Percentiles rank a stretch among this genome's conserved stretches.
Conservation (phyloP, 257 asterid genomes). For the Forsythia suspensa region DNA sequence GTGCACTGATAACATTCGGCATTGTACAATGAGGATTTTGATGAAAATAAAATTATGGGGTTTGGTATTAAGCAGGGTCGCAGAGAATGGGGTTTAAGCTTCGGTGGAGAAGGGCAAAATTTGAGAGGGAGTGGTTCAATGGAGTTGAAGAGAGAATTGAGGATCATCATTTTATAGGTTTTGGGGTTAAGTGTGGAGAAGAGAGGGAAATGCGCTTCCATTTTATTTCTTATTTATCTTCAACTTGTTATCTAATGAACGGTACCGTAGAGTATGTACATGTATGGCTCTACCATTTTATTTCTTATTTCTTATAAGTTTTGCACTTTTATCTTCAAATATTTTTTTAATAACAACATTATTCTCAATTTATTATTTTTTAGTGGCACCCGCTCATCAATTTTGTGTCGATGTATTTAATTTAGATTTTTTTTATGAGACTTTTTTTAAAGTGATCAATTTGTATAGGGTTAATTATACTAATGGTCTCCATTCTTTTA, state of each 20-base stretch:
- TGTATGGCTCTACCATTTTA: too few species aligned
- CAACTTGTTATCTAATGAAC: not conserved
- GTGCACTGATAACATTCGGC: conserved; percentile 31
- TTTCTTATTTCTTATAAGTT: too few species aligned
- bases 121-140: conserved; percentile 31
- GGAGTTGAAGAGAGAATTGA: conserved; percentile 30
- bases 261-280: not conserved
- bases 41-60: conserved; percentile 12
- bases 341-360: too few species aligned
- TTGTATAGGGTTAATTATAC: too few species aligned
- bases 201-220: conserved; percentile 27
- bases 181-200: not conserved
- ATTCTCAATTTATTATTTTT: too few species aligned
- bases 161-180: conserved; percentile 34
- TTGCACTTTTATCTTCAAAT: too few species aligned
- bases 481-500: too few species aligned
- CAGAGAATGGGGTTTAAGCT: conserved; percentile 7
- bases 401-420: too few species aligned
- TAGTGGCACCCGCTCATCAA: too few species aligned
- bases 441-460: too few species aligned
- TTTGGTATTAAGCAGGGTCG: not conserved
- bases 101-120: conserved; percentile 16
- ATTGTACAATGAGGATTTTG: not conserved
- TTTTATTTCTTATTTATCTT: not conserved
- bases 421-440: too few species aligned